A percentile compares a stretch with the other conserved stretches of the same genome.
phyloP scores from a whole-genome alignment of 371 early-diverging fungal species.

The Mucor piriformis region DNA sequence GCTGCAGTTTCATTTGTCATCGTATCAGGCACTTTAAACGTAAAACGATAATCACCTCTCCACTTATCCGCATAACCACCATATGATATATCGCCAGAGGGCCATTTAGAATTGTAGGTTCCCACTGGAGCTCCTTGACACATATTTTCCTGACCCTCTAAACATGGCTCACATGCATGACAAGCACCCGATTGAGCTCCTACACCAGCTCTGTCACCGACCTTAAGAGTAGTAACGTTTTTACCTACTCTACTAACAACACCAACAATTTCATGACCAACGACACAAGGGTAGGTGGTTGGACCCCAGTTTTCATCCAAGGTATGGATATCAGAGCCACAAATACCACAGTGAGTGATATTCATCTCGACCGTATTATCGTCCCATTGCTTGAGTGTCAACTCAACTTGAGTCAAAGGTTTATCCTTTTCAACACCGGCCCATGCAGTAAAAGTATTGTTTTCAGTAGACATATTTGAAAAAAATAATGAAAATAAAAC shows the following conservation, averaged over 20 bases:
- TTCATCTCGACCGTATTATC: slow-evolving; percentile 51
- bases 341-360: slow-evolving; percentile 55
- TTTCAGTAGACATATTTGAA: background rate
- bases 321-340: slow-evolving; percentile 59
- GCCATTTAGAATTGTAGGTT: slow-evolving; percentile 48
- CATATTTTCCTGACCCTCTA: slow-evolving; percentile 24
- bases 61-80: slow-evolving; percentile 71
- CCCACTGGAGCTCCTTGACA: slow-evolving; percentile 17
- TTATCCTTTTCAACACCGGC: background rate
- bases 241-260: slow-evolving; percentile 45
- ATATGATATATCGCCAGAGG: slow-evolving; percentile 53
- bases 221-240: slow-evolving; percentile 42
- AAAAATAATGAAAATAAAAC: too few species aligned
- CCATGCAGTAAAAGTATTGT: background rate
- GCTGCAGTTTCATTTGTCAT: slow-evolving; percentile 57
- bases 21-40: slow-evolving; percentile 58
- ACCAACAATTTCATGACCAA: slow-evolving; percentile 65
- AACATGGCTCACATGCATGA: slow-evolving; percentile 30
- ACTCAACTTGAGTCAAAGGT: slow-evolving; percentile 21
- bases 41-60: slow-evolving; percentile 50
- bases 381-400: too few species aligned
- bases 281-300: slow-evolving; percentile 50
- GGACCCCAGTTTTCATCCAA: slow-evolving; percentile 61
- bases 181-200: slow-evolving; percentile 58
- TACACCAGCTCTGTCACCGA: too few species aligned